Conservation (phyloP, 768 basidiomycete species). For the Rhodotorula graminis region DNA sequence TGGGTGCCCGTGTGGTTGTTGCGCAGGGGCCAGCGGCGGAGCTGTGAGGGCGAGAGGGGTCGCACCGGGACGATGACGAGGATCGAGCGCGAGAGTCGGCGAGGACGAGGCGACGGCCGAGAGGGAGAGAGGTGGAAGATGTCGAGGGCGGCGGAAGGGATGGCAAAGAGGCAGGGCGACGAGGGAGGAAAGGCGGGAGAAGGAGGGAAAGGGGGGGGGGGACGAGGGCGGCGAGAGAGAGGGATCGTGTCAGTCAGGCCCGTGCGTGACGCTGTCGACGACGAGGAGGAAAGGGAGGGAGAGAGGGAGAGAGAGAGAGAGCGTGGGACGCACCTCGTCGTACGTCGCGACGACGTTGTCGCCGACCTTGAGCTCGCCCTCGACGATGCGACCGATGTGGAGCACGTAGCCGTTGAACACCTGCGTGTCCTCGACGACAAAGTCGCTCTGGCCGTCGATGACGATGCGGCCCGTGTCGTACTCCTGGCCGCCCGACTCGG, state of each 20-base stretch:
- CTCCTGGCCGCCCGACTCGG: conserved; percentile 95
- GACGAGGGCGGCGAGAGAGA: conserved; percentile 4
- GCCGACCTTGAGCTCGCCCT: conserved; percentile 72
- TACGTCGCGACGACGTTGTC: conserved; percentile 83
- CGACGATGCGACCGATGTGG: conserved; percentile 84
- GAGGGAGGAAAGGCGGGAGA: not conserved
- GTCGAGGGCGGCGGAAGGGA: too few species aligned
- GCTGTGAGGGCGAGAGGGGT: conserved; percentile 49
- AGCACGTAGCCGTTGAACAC: conserved; percentile 91
- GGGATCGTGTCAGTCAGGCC: too few species aligned
- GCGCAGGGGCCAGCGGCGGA: conserved; percentile 88
- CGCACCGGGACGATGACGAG: not conserved
- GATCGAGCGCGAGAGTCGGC: too few species aligned
- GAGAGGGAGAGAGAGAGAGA: conserved; percentile 3
- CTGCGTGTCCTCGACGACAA: conserved; percentile 89
- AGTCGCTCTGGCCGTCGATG: conserved; percentile 84
- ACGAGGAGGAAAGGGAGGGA: not conserved
- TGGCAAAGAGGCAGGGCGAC: not conserved
- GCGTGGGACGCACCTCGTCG: conserved; percentile 64
- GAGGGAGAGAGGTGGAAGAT: conserved; percentile 14
- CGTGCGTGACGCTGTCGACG: not conserved
- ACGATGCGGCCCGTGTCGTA: conserved; percentile 92
- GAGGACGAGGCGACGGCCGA: not conserved
- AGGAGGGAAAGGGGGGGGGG: not conserved
- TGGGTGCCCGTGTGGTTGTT: conserved; percentile 99